Evolutionary conservation across 768 basidiomycete genomes (phyloP), one percentile per base, ranked within the genome.

Genomic region (Leccinellum rugosiceps): DNA sequence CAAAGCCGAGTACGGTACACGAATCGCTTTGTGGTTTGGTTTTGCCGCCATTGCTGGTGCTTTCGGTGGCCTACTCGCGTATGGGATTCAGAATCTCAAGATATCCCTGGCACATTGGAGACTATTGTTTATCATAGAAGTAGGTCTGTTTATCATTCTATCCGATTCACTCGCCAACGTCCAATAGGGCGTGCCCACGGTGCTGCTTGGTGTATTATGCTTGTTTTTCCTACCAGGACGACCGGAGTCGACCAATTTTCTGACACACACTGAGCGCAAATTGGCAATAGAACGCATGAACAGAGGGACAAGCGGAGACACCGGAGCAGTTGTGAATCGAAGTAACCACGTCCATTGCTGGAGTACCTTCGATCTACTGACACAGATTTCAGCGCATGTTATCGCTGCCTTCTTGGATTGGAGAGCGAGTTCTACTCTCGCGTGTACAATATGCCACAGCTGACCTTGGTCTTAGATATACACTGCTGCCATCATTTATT

Each of bases 21-120:
- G 80, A 19, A 53, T 75, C 58, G 79, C 80, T n/a, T 77, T 75
- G 60, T 81, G 80, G 77, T 82, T 82, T 61, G 77, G 79, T 4
- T 83, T 82, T 62, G 79, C 82, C n/a, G 80, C 82, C 6, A 76
- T 81, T 25, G 78, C 82, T 14, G 80, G 82, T 41, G 82, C 83
- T 50, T 83, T 83, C 48, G 79, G 82, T 17, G 82, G 82, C n/a
- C 66, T 83, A 28, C 75, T 83, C 26, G 82, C 82, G 9, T 81
- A 78, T 60, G 82, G 78, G 1, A 72, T 83, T 17, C 77, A 81
- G 52, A 70, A 80, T 60, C 71, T 68, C 15, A 68, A 75, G 58
- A 62, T 60, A 30, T 56, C 71, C 10, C 67, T 81, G 38, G 67
- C 75, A 9, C 68, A 76, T 30, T 82, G 80, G 80, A 74, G 78